Conservation (phyloP, 257 asterid species). For the Salvia hispanica region DNA sequence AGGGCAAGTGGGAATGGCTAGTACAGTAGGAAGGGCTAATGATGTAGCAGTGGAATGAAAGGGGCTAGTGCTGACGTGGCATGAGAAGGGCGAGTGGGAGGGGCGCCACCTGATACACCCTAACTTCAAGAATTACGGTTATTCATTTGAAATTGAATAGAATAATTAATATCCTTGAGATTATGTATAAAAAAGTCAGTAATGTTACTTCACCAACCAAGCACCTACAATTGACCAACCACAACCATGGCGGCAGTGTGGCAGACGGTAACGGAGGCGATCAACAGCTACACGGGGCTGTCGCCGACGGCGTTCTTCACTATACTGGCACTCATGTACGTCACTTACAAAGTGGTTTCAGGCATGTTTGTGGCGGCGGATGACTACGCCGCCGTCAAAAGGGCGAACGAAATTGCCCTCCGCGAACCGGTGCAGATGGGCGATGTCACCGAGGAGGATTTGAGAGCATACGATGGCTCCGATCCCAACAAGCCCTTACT, state of each 20-base stretch:
- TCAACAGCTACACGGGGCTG: conserved; percentile 68
- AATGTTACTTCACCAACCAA: not conserved
- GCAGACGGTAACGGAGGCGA: conserved; percentile 50
- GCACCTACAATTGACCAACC: conserved; percentile 13
- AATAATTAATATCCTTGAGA: no score
- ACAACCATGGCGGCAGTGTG: conserved; percentile 52
- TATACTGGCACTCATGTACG: conserved; percentile 57
- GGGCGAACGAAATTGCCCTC: conserved; percentile 45
- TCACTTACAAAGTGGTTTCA: conserved; percentile 66
- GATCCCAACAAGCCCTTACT: conserved; percentile 78
- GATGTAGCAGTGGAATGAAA: no score
- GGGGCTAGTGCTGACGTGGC: no score
- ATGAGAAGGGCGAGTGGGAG: rapidly evolving
- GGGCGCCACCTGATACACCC: no score
- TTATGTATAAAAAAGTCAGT: no score
- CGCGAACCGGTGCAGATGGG: conserved; percentile 83
- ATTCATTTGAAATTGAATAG: no score
- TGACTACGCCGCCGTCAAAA: conserved; percentile 65
- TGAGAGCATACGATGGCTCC: conserved; percentile 75
- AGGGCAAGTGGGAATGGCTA: no score
- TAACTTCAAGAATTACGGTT: no score
- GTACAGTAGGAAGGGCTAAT: no score
- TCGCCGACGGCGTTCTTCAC: conserved; percentile 84
- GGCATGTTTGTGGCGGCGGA: conserved; percentile 74
- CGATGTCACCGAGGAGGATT: conserved; percentile 69